Conservation (phyloP, 441 rosid species). For the Bruguiera hainesii region DNA sequence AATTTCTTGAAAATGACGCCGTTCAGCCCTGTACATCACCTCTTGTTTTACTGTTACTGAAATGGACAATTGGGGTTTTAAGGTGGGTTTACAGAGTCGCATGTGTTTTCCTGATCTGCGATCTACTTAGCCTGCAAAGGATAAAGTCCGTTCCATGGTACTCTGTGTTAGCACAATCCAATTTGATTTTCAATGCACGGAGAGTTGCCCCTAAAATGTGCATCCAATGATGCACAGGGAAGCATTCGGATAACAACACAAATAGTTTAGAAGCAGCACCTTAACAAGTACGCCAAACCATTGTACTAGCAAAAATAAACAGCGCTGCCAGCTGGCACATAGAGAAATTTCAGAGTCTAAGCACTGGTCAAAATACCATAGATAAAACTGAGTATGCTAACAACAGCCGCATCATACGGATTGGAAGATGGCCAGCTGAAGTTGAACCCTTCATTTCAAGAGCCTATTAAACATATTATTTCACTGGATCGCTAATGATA, state of each 20-base stretch:
- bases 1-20: too few species aligned
- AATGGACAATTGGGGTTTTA: too few species aligned
- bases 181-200: too few species aligned
- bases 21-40: too few species aligned
- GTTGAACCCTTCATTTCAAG: background rate
- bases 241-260: background rate
- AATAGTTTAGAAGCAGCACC: background rate
- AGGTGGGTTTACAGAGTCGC: too few species aligned
- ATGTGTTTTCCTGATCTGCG: too few species aligned
- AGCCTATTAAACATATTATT: constrained; percentile 17
- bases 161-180: too few species aligned
- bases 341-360: background rate
- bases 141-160: too few species aligned
- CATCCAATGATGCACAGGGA: too few species aligned
- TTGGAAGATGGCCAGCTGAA: background rate
- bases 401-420: constrained; percentile 8
- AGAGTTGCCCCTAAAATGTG: too few species aligned
- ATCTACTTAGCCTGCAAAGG: too few species aligned
- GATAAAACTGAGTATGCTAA: constrained; percentile 5
- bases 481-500: constrained; percentile 5
- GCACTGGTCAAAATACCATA: background rate
- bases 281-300: background rate
- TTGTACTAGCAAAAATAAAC: background rate
- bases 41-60: too few species aligned
- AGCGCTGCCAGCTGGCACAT: background rate